Conservation (phyloP, 164 flowering plant species). For the Piper longum region DNA sequence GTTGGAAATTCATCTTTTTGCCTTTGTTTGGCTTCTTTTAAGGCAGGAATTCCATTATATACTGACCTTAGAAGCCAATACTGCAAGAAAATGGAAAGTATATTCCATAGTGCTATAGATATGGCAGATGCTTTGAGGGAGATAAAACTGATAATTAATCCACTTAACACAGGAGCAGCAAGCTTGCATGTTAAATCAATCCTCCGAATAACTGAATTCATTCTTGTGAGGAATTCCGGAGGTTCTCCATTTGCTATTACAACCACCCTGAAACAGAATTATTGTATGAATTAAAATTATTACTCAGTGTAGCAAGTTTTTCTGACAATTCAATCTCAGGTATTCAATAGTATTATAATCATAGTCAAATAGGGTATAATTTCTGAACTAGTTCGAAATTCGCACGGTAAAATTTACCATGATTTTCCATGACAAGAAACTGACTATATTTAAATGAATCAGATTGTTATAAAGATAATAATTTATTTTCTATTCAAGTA, state of each 20-base stretch:
- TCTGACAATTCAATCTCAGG: not conserved
- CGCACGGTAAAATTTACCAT: no score
- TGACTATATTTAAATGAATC: no score
- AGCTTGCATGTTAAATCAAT: conserved; percentile 77
- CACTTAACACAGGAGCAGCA: conserved; percentile 59
- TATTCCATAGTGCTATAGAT: conserved; percentile 52
- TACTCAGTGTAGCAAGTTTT: not conserved
- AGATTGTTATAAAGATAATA: not conserved
- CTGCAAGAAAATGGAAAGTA: conserved; percentile 44
- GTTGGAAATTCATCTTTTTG: conserved; percentile 10
- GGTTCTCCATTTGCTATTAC: conserved; percentile 63
- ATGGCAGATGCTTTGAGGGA: conserved; percentile 72
- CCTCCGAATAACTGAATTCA: conserved; percentile 63
- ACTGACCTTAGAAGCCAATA: conserved; percentile 77
- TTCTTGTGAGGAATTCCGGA: conserved; percentile 36
- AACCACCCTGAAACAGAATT: conserved; percentile 48
- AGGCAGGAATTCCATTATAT: conserved; percentile 55
- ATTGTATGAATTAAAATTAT: not conserved
- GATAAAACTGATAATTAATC: conserved; percentile 70
- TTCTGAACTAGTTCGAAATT: no score
- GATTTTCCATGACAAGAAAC: no score
- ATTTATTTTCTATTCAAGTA: not conserved
- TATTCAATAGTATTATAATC: no score
- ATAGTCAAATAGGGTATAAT: no score
- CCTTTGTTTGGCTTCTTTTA: conserved; percentile 32